Evolutionary conservation across 2,329 filamentous ascomycete species (phyloP).

Genomic region (Penicillium sp.): DNA sequence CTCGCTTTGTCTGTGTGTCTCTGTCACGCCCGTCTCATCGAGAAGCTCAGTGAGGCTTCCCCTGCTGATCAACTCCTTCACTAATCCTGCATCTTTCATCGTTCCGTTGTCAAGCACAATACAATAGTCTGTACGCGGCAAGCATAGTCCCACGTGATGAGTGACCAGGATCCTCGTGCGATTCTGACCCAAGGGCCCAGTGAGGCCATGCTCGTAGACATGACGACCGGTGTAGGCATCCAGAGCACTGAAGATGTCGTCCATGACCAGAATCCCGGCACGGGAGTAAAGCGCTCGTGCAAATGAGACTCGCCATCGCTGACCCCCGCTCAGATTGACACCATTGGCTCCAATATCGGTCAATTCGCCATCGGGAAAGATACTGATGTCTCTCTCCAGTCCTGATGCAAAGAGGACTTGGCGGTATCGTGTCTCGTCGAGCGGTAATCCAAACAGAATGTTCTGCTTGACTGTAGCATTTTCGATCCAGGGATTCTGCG

Average conservation of each 20-base stretch:
- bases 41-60: constrained; percentile 42
- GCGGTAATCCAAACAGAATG: constrained; percentile 71
- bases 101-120: constrained; percentile 68
- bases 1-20: too few relatives aligned
- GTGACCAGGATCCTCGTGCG: constrained; percentile 76
- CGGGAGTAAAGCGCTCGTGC: constrained; percentile 76
- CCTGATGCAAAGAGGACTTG: constrained; percentile 70
- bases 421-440: constrained; percentile 64
- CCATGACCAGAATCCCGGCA: constrained; percentile 70
- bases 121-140: constrained; percentile 68
- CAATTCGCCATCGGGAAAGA: constrained; percentile 69
- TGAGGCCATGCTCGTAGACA: constrained; percentile 72
- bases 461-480: constrained; percentile 76
- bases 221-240: constrained; percentile 77
- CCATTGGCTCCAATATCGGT: constrained; percentile 83
- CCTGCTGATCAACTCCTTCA: constrained; percentile 52
- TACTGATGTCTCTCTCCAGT: constrained; percentile 69
- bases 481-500: constrained; percentile 81
- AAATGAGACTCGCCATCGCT: constrained; percentile 77
- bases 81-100: constrained; percentile 60
- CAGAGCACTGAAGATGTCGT: constrained; percentile 78
- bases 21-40: constrained; percentile 17
- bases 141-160: constrained; percentile 70
- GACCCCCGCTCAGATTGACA: constrained; percentile 78
- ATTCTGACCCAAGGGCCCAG: constrained; percentile 63